Evolutionary conservation across 106 monocot species (phyloP).

Genomic region (Posidonia australis): DNA sequence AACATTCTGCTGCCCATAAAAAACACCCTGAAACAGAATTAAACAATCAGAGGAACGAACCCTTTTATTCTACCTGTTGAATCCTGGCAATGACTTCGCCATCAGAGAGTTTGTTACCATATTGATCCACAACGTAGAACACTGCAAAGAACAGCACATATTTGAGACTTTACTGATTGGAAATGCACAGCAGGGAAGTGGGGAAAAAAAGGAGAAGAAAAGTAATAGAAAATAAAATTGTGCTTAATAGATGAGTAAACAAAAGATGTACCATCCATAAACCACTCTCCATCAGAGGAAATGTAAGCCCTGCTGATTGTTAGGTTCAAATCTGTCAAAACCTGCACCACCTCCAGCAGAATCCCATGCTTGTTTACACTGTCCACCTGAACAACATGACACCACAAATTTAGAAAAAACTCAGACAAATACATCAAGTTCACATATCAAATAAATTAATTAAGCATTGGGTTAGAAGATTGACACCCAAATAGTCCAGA

Average conservation of each 20-base stretch:
- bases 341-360: slow-evolving; percentile 66
- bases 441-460: neutral
- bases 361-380: slow-evolving; percentile 57
- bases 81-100: too few relatives aligned
- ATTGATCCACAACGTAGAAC: too few relatives aligned
- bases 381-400: slow-evolving; percentile 33
- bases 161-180: too few relatives aligned
- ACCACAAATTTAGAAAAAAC: neutral
- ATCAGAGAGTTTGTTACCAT: too few relatives aligned
- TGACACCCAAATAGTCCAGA: neutral
- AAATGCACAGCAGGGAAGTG: too few relatives aligned
- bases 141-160: too few relatives aligned
- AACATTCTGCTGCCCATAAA: too few relatives aligned
- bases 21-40: neutral
- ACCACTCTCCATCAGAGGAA: slow-evolving; percentile 65
- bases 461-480: neutral
- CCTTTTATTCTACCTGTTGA: too few relatives aligned
- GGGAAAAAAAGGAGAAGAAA: too few relatives aligned
- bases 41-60: neutral
- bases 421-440: neutral
- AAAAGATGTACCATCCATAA: slow-evolving; percentile 57
- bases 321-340: slow-evolving; percentile 66
- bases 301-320: slow-evolving; percentile 64
- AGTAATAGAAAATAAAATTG: too few relatives aligned
- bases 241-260: neutral